Conservation (phyloP, 2,329 filamentous ascomycete species). For the Domatiomyces globalis region DNA sequence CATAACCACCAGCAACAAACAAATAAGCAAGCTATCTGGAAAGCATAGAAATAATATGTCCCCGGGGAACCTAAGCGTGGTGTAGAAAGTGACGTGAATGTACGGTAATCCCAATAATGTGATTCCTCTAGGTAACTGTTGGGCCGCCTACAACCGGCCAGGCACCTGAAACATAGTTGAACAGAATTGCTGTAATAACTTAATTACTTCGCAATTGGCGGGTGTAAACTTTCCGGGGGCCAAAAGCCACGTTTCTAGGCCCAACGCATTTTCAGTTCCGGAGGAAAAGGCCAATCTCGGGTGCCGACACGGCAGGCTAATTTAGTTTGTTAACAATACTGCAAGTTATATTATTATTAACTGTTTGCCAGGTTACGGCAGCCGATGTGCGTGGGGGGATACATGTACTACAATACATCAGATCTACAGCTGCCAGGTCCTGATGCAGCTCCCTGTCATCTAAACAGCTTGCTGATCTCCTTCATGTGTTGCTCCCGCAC, state of each 20-base stretch:
- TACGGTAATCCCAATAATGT: neutral
- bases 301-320: too few species aligned
- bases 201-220: neutral
- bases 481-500: conserved; percentile 16
- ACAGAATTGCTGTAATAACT: neutral
- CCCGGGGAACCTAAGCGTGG: neutral
- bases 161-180: neutral
- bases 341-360: too few species aligned
- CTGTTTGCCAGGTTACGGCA: too few species aligned
- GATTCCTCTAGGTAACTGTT: neutral
- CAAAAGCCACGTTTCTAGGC: neutral
- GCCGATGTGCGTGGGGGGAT: too few species aligned
- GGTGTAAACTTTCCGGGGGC: neutral
- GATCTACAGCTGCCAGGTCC: too few species aligned
- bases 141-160: too few species aligned
- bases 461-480: conserved; percentile 18
- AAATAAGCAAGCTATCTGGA: neutral
- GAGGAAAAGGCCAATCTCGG: neutral
- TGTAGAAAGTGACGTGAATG: neutral
- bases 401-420: too few species aligned
- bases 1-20: neutral
- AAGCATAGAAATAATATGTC: neutral
- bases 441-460: neutral
- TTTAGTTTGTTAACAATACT: too few species aligned
- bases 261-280: neutral